Evolutionary conservation across 148 eudicot species (phyloP), one percentile per base, ranked within the genome.

Genomic region (Pharnaceum exiguum): DNA sequence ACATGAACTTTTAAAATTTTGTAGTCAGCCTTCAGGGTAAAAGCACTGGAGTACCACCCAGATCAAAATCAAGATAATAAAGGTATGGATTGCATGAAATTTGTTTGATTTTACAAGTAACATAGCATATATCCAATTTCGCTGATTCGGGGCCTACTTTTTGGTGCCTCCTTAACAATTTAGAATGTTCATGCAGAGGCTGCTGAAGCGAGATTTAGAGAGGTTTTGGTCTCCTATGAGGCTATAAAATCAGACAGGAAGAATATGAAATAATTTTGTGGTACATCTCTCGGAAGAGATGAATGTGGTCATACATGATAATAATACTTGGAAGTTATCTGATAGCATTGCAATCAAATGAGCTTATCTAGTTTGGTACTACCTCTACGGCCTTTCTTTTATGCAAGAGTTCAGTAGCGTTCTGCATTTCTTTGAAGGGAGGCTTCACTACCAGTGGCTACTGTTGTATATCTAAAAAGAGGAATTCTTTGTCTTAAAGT

Each of bases 141-240:
- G 1, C 9, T 12, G n/a, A 26, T 23, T 26, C 8, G 12, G 38
- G 12, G 38, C 7, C 8, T 6, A 35, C 16, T 50, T 39, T 32
- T 48, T 28, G 39, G 29, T 35, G 27, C 22, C 5, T 39, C 35
- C 22, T 40, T 71, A 51, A 49, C 27, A 11, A n/a, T 15, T 56
- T n/a, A n/a, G 17, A 51, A 40, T 63, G 47, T 53, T 77, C 40
- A 17, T 79, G 77, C 96, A 93, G 99, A 75, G 54, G 80, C 65
- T 55, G 89, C 99, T 48, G 99, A 93, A 73, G 95, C 81, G 30
- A 93, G 84, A 69, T 93, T 93, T 62, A 93, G 85, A 73, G 91
- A 93, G 69, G 89, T 93, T 27, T 70, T 93, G 84, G 68, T 66
- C 18, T 83, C 99, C 22, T 93, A 88, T 35, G 96, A 93, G 62